Base-by-base conservation (phyloP, 176 grass and related monocot genomes). In the Phyllostachys edulis region DNA sequence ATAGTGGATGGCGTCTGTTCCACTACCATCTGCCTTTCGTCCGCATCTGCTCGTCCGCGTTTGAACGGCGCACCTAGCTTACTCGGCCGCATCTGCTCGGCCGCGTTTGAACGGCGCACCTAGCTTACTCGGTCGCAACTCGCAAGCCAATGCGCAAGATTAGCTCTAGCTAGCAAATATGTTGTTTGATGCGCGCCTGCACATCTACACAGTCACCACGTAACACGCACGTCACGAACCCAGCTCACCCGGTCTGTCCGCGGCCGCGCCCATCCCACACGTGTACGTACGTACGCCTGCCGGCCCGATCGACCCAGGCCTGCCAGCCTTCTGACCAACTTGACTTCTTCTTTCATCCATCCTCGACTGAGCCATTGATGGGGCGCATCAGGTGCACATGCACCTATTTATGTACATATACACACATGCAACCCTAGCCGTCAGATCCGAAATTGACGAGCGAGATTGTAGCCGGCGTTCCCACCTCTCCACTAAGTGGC, bases 41-140 rank as follows among this genome's bases (percentile, higher is more conserved):
- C 76, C 10, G 76, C 29, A 50, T 66, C 60, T 10, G 81, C 76
- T 59, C 50, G 86, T 78, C 80, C 21, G n/a, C 79, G 63, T 23
- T 5, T 52, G 0, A 9, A 51, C 14, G 27, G 38, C 20, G 51
- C 50, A 18, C 64, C 41, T 29, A 20, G 67, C 2, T 63, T 40
- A 4, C 0, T 74, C 69, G 62, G 47, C 29, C 27, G 80, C 80
- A 27, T 66, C 60, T 10, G 81, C 76, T 59, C 50, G 86, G 72
- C 80, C 21, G n/a, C 79, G 63, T 23, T 5, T 52, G 0, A 9
- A 51, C 14, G 27, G 38, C 20, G 51, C 50, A 18, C 64, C 41
- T 29, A 20, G 67, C 2, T 63, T 40, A 4, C 0, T 74, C 69
- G 62, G 47, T 40, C 27, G 80, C 80, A 27, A 47, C 47, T 50